These are phyloP conservation scores for Trichoderma semiorbis DNA, from an alignment of 2,329 filamentous ascomycete genomes.

Conservation along the genomic window DNA sequence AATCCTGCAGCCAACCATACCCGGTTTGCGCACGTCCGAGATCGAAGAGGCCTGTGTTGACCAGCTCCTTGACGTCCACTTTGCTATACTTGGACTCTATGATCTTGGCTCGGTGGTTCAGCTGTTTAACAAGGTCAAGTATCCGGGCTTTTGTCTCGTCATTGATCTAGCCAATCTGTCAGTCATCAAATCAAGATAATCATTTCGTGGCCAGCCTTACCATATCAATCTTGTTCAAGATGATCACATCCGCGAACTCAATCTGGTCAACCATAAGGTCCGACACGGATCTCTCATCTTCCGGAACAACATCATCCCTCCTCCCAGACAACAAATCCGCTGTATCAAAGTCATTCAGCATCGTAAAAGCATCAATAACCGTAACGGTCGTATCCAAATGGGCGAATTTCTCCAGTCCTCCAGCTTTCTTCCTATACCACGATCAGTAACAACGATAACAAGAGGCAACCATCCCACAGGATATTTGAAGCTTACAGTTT, in stretches of 20 bases:
- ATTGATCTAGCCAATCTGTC: conserved; percentile 29
- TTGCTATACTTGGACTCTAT: conserved; percentile 57
- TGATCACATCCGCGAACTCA: conserved; percentile 71
- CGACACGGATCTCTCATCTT: conserved; percentile 71
- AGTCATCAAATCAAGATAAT: not conserved
- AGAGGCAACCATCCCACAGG: fast-evolving
- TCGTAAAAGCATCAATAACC: conserved; percentile 69
- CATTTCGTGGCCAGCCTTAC: conserved; percentile 35
- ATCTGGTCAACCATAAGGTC: conserved; percentile 76
- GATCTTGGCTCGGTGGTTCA: conserved; percentile 66
- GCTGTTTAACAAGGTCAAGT: conserved; percentile 51
- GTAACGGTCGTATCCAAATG: conserved; percentile 69
- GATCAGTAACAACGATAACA: not conserved
- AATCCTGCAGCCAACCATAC: conserved; percentile 66
- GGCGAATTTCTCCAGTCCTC: conserved; percentile 63
- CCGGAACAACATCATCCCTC: conserved; percentile 57
- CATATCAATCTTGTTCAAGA: conserved; percentile 68
- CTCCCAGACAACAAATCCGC: conserved; percentile 63
- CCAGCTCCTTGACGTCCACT: conserved; percentile 59
- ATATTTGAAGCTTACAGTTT: conserved; percentile 31
- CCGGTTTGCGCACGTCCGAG: conserved; percentile 61
- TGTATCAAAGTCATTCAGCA: conserved; percentile 70
- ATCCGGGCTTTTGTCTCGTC: conserved; percentile 45
- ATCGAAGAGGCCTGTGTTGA: conserved; percentile 64
- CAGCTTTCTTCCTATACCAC: conserved; percentile 44